Evolutionary conservation across 257 asterid genomes (phyloP).

Genomic region (Buddleja alternifolia): DNA sequence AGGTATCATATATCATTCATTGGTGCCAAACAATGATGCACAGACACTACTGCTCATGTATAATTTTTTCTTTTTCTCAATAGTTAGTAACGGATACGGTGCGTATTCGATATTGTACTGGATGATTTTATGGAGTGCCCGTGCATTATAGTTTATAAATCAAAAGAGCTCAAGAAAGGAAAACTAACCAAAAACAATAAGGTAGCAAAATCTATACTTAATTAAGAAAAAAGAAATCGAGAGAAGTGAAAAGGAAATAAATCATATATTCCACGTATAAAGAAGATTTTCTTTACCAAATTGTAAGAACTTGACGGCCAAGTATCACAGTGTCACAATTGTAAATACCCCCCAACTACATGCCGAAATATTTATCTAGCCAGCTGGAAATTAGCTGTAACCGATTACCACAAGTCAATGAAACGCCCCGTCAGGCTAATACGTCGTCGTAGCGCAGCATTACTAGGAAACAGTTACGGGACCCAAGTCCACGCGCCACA

Average conservation of each 20-base stretch:
- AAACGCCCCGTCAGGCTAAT: constrained; percentile 36
- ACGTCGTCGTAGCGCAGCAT: constrained; percentile 53
- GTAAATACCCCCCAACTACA: constrained; percentile 14
- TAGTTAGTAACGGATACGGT: too few relatives aligned
- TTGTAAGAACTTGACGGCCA: constrained; percentile 26
- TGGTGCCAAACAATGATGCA: too few relatives aligned
- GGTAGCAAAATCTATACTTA: not conserved
- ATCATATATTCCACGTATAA: not conserved
- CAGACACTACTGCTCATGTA: too few relatives aligned
- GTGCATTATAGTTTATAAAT: not conserved
- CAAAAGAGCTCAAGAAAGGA: not conserved
- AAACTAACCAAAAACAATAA: not conserved
- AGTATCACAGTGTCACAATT: constrained; percentile 42
- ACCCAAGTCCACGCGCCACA: not conserved
- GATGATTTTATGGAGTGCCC: too few relatives aligned
- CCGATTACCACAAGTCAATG: constrained; percentile 25
- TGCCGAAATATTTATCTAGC: constrained; percentile 30
- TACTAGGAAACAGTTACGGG: constrained; percentile 23
- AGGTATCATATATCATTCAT: too few relatives aligned
- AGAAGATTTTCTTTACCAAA: not conserved
- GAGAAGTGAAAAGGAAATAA: not conserved
- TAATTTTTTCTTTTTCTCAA: too few relatives aligned
- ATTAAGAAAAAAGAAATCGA: not conserved
- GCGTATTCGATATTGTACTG: too few relatives aligned
- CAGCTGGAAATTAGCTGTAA: constrained; percentile 42